phyloP scores from a whole-genome alignment of 2,329 filamentous ascomycete species.

The Penicillium janthinellum region DNA sequence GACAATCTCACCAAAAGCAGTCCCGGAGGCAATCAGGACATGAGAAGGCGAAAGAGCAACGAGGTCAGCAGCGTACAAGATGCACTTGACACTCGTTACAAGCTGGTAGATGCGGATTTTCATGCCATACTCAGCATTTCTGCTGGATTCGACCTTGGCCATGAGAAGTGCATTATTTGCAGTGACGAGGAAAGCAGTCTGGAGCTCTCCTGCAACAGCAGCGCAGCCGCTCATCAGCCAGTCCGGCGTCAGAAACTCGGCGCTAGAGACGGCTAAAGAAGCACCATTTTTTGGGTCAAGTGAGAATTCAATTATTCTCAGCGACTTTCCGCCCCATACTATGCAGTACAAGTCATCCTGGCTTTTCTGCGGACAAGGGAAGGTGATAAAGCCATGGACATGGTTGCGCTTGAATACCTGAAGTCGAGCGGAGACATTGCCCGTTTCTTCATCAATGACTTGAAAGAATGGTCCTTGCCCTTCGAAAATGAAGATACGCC shows the following conservation, averaged over 20 bases:
- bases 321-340: conserved; percentile 69
- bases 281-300: conserved; percentile 24
- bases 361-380: conserved; percentile 22
- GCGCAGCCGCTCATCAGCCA: conserved; percentile 73
- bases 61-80: conserved; percentile 82
- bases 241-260: conserved; percentile 60
- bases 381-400: conserved; percentile 42
- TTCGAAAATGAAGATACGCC: conserved; percentile 37
- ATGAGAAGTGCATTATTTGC: conserved; percentile 81
- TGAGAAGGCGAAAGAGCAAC: conserved; percentile 60
- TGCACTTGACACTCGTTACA: conserved; percentile 67
- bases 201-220: conserved; percentile 27
- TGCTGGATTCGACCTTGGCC: conserved; percentile 38
- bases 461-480: conserved; percentile 43
- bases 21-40: conserved; percentile 81
- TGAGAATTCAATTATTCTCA: conserved; percentile 47
- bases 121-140: conserved; percentile 20
- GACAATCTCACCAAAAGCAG: conserved; percentile 91
- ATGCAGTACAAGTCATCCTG: conserved; percentile 40
- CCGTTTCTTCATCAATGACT: conserved; percentile 37
- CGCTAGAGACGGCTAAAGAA: conserved; percentile 34
- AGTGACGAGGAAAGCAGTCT: conserved; percentile 67
- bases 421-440: conserved; percentile 31
- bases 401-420: conserved; percentile 41
- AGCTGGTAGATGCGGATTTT: conserved; percentile 39